A percentile compares a stretch with the other conserved stretches of the same genome.
Evolutionary conservation across 192 early-diverging fungal genomes (phyloP).

Genomic region (Coemansia sp.): DNA sequence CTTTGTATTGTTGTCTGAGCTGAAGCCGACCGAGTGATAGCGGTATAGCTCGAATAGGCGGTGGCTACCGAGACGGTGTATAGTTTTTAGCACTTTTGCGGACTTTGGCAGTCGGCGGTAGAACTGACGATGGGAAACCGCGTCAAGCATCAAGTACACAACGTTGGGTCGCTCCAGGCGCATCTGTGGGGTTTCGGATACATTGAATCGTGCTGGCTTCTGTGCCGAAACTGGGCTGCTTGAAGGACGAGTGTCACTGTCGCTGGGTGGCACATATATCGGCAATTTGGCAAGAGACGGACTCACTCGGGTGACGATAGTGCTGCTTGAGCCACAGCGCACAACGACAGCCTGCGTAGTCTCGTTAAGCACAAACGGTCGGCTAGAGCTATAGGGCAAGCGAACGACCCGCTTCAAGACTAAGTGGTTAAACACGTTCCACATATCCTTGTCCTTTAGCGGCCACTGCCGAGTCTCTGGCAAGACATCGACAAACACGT

Average conservation of each 20-base stretch:
- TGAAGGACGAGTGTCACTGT: constrained; percentile 30
- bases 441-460: constrained; percentile 51
- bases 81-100: constrained; percentile 18
- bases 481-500: constrained; percentile 49
- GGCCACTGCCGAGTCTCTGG: constrained; percentile 59
- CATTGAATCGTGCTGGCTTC: not conserved
- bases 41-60: constrained; percentile 58
- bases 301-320: constrained; percentile 38
- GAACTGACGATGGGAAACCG: constrained; percentile 57
- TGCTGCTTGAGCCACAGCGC: constrained; percentile 48
- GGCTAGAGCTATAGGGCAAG: constrained; percentile 16
- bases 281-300: constrained; percentile 22
- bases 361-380: constrained; percentile 33
- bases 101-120: constrained; percentile 59
- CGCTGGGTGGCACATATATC: constrained; percentile 13
- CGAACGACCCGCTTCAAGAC: constrained; percentile 37
- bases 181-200: not conserved
- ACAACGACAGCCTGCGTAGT: constrained; percentile 55
- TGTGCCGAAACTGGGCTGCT: not conserved
- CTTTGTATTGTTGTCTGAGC: constrained; percentile 57
- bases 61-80: constrained; percentile 34
- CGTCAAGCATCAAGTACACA: constrained; percentile 59
- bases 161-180: constrained; percentile 51
- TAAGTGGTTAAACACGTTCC: constrained; percentile 50
- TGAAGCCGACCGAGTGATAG: constrained; percentile 58